A percentile compares a stretch with the other conserved stretches of the same genome.
Evolutionary conservation across 2,329 filamentous ascomycete species (phyloP).

Genomic region (Phaeosphaeria sp.): DNA sequence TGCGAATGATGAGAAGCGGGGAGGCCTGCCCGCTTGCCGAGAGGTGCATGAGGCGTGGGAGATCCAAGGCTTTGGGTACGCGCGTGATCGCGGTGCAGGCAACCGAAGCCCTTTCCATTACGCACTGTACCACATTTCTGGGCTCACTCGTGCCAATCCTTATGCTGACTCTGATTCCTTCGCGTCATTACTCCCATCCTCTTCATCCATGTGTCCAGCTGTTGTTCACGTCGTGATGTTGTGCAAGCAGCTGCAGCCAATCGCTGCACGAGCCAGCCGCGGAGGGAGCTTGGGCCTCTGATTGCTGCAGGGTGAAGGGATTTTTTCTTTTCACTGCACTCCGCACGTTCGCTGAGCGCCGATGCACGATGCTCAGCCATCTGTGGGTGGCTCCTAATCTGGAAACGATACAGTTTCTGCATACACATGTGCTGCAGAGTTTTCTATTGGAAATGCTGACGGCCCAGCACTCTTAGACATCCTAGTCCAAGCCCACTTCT

Average conservation of each 20-base stretch:
- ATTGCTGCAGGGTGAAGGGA: constrained; percentile 11
- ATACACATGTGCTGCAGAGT: constrained; percentile 15
- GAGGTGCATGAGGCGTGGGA: constrained; percentile 18
- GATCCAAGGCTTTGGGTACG: constrained; percentile 18
- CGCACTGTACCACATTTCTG: constrained; percentile 13
- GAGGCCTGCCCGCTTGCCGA: constrained; percentile 17
- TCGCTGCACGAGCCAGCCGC: constrained; percentile 27
- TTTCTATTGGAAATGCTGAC: constrained; percentile 11
- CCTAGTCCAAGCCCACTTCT: background rate
- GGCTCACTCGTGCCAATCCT: background rate
- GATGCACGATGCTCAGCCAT: constrained; percentile 10
- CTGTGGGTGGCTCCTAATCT: constrained; percentile 10
- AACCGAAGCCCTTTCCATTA: constrained; percentile 13
- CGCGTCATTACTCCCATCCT: no score
- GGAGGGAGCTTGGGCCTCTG: constrained; percentile 16
- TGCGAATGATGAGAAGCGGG: constrained; percentile 22
- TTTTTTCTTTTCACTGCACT: constrained; percentile 19
- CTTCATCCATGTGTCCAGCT: background rate
- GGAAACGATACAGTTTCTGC: constrained; percentile 1
- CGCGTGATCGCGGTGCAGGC: constrained; percentile 28
- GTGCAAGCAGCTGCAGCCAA: constrained; percentile 21
- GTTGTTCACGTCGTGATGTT: constrained; percentile 4
- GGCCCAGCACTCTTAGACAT: background rate
- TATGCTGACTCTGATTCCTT: background rate
- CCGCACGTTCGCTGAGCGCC: constrained; percentile 28